Percentiles rank a stretch among this genome's conserved stretches.
These are phyloP conservation scores for Plasmodium reichenowi DNA, from an alignment of 169 alveolate species.

Conservation along the genomic window DNA sequence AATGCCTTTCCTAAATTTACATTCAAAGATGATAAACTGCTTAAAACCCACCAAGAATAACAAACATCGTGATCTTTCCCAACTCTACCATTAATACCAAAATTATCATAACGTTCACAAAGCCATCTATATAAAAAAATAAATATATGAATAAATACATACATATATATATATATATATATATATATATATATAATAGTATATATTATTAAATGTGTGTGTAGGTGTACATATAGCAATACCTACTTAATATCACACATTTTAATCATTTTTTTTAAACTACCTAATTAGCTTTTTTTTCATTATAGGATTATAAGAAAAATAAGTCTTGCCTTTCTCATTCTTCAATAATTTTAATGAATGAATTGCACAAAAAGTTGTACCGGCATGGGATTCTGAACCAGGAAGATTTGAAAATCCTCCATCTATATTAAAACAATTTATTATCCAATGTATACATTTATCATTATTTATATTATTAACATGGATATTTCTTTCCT, in stretches of 20 bases:
- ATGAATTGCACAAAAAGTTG: conserved; percentile 81
- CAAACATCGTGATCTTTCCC: conserved; percentile 85
- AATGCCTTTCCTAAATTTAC: conserved; percentile 20
- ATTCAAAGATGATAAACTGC: conserved; percentile 70
- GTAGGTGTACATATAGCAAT: background rate
- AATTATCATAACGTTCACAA: conserved; percentile 58
- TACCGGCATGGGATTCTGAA: conserved; percentile 84
- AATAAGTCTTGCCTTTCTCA: conserved; percentile 2
- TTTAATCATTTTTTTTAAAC: background rate
- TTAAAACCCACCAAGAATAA: conserved; percentile 84
- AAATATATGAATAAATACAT: background rate
- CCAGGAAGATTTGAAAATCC: conserved; percentile 78
- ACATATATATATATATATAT: background rate
- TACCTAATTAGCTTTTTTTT: conserved; percentile 26
- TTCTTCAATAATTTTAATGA: conserved; percentile 28
- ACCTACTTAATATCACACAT: background rate
- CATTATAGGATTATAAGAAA: conserved; percentile 3
- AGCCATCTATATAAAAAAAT: conserved; percentile 46
- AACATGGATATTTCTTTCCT: conserved; percentile 33
- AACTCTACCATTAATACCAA: conserved; percentile 82
- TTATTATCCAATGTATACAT: conserved; percentile 68
- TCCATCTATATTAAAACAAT: conserved; percentile 81
- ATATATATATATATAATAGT: too few species aligned
- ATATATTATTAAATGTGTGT: background rate
- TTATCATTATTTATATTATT: conserved; percentile 3